phyloP scores from a whole-genome alignment of 257 asterid genomes.

The Verbascum thapsus region DNA sequence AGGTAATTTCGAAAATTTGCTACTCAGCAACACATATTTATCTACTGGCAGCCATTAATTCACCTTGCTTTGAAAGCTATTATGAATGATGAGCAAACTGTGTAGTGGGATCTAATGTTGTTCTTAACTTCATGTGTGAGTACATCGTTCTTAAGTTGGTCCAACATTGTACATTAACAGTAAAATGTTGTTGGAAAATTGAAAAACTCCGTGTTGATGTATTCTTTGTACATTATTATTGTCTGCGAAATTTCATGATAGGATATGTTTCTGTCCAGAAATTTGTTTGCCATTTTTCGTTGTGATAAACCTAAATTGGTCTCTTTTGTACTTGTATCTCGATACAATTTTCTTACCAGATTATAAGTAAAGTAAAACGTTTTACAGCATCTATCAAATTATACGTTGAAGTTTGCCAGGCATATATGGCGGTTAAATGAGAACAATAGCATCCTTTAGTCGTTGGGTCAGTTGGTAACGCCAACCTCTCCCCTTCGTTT shows the following conservation, averaged over 20 bases:
- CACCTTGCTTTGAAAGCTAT: conserved; percentile 28
- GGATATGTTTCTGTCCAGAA: conserved; percentile 1
- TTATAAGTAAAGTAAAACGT: too few species aligned
- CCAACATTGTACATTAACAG: conserved; percentile 44
- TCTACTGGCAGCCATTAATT: conserved; percentile 24
- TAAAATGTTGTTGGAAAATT: conserved; percentile 33
- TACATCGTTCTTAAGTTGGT: conserved; percentile 31
- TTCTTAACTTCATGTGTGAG: conserved; percentile 27
- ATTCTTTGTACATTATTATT: conserved; percentile 43
- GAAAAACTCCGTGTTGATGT: conserved; percentile 23
- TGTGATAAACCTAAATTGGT: conserved; percentile 1
- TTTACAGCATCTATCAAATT: too few species aligned
- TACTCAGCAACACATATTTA: conserved; percentile 33
- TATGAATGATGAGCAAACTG: conserved; percentile 24
- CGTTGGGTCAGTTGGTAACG: too few species aligned
- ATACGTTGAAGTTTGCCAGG: too few species aligned
- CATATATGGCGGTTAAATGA: too few species aligned
- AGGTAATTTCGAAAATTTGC: conserved; percentile 48
- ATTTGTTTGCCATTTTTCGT: neutral
- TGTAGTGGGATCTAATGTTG: conserved; percentile 28
- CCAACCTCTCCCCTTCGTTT: too few species aligned
- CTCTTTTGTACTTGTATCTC: conserved; percentile 24
- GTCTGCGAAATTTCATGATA: conserved; percentile 26
- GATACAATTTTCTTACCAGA: too few species aligned
- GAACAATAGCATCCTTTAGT: too few species aligned